Evolutionary conservation across 345 rosid species (phyloP).

Genomic region (Ceriops zippeliana): DNA sequence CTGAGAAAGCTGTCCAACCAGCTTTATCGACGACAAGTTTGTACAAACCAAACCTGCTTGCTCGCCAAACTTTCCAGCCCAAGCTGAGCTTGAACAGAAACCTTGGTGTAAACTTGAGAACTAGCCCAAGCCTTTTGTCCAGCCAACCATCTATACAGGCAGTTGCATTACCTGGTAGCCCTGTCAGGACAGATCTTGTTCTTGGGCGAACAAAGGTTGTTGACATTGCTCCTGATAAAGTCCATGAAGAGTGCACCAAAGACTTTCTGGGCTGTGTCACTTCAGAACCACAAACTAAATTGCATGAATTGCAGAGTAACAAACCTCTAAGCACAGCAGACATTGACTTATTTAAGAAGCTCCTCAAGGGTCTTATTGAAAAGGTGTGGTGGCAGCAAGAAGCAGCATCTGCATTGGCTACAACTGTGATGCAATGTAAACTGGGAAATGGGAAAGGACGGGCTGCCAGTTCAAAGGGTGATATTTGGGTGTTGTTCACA

Average conservation of each 20-base stretch:
- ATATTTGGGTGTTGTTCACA: conserved; percentile 72
- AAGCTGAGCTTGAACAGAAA: conserved; percentile 51
- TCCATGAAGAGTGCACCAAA: conserved; percentile 35
- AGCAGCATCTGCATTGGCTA: conserved; percentile 83
- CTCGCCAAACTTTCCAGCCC: conserved; percentile 60
- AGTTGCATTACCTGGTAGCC: conserved; percentile 56
- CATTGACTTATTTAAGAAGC: conserved; percentile 68
- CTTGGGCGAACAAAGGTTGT: conserved; percentile 60
- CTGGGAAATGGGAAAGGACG: conserved; percentile 62
- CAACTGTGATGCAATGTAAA: conserved; percentile 64
- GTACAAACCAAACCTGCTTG: conserved; percentile 46
- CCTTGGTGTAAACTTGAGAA: conserved; percentile 31
- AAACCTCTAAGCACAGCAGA: conserved; percentile 45
- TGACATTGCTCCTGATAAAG: conserved; percentile 31
- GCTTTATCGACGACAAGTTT: conserved; percentile 47
- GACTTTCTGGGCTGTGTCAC: conserved; percentile 70
- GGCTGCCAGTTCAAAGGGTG: conserved; percentile 56
- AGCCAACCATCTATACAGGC: conserved; percentile 30
- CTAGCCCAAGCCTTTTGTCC: conserved; percentile 29
- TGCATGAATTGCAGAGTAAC: conserved; percentile 37
- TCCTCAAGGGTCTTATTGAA: conserved; percentile 66
- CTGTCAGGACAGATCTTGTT: conserved; percentile 77
- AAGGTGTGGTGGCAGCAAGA: conserved; percentile 95
- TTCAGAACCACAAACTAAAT: conserved; percentile 48
- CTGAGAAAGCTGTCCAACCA: conserved; percentile 46